Evolutionary conservation across 2,329 filamentous ascomycete species (phyloP).

Genomic region (Cylindrodendrum hubeiense): DNA sequence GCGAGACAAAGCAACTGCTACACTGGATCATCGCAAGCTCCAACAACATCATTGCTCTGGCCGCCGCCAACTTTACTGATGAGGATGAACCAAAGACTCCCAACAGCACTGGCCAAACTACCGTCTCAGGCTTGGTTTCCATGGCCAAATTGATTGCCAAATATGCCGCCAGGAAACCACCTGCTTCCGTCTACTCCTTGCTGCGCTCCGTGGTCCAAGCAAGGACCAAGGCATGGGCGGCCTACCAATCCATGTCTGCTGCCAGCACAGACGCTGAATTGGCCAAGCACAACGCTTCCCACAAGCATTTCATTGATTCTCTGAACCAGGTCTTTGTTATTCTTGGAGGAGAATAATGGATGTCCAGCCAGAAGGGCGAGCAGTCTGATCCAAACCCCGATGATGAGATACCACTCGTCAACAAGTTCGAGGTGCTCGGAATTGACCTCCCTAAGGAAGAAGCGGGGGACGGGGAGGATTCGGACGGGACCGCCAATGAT

Average conservation of each 20-base stretch:
- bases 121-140: conserved; percentile 51
- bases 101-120: conserved; percentile 55
- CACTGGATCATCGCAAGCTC: conserved; percentile 56
- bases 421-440: conserved; percentile 32
- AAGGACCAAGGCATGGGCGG: conserved; percentile 41
- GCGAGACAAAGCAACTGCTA: conserved; percentile 51
- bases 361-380: conserved; percentile 33
- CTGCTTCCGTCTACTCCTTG: conserved; percentile 49
- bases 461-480: neutral
- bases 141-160: conserved; percentile 56
- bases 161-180: conserved; percentile 43
- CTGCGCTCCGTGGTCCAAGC: conserved; percentile 55
- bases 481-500: neutral
- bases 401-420: conserved; percentile 18
- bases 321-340: conserved; percentile 52
- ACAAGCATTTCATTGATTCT: conserved; percentile 58
- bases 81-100: conserved; percentile 28
- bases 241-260: conserved; percentile 50
- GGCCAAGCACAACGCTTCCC: conserved; percentile 52
- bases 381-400: conserved; percentile 18
- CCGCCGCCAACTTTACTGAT: conserved; percentile 14
- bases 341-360: conserved; percentile 49
- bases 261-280: conserved; percentile 48
- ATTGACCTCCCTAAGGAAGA: conserved; percentile 5
- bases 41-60: conserved; percentile 50